Conservation (phyloP, 768 basidiomycete species). For the Mycena venus region DNA sequence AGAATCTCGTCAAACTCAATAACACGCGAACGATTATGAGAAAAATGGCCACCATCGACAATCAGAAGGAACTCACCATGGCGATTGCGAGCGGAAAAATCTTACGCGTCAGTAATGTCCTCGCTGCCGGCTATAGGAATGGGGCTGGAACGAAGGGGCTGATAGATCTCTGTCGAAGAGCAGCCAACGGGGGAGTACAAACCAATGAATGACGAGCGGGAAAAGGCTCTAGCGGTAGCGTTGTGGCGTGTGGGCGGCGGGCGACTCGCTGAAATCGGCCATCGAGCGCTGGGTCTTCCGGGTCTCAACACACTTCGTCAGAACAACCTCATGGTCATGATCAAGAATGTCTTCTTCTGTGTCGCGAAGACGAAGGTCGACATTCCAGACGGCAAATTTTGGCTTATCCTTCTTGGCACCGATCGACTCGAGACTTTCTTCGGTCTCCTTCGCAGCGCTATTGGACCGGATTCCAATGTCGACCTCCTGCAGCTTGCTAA, state of each 20-base stretch:
- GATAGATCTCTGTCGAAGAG: neutral
- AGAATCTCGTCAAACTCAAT: neutral
- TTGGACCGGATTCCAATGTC: slow-evolving; percentile 49
- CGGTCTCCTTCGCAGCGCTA: slow-evolving; percentile 50
- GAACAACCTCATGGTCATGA: slow-evolving; percentile 48
- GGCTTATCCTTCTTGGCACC: slow-evolving; percentile 51
- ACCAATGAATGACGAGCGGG: neutral
- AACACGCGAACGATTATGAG: neutral
- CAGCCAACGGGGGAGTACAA: neutral
- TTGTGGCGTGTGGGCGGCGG: neutral
- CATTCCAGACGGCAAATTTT: slow-evolving; percentile 47
- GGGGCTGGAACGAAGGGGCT: neutral
- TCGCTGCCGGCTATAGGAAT: neutral
- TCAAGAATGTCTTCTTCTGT: slow-evolving; percentile 55
- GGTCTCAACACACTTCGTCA: neutral
- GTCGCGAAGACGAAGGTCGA: slow-evolving; percentile 52
- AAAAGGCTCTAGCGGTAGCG: neutral
- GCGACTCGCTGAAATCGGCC: neutral
- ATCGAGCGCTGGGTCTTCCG: slow-evolving; percentile 7
- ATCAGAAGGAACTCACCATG: neutral
- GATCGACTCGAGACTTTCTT: slow-evolving; percentile 51
- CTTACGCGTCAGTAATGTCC: neutral
- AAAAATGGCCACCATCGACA: neutral
- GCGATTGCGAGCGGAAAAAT: no score
- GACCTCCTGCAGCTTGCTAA: slow-evolving; percentile 41